Evolutionary conservation across 139 green algal species (phyloP).

Genomic region (Asterochloris sp.): DNA sequence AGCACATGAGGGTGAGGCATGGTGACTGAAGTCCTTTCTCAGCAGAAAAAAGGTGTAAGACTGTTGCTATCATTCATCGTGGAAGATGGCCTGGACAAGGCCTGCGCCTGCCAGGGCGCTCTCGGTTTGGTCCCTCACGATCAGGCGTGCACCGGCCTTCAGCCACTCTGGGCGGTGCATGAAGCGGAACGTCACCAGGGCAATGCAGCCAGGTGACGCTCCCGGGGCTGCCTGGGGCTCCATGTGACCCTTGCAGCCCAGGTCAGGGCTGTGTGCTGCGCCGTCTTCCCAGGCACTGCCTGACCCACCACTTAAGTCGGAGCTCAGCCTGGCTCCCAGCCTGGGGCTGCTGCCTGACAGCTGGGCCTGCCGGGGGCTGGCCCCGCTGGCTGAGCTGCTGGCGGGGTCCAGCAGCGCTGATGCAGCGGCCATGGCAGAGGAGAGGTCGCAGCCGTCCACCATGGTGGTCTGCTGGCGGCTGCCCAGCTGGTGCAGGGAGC

Average conservation of each 20-base stretch:
- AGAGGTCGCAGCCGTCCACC: slow-evolving; percentile 17
- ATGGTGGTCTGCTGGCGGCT: background rate
- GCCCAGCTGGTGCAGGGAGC: background rate
- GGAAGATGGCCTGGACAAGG: slow-evolving; percentile 5
- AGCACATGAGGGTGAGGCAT: too few species aligned
- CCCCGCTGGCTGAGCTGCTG: too few species aligned
- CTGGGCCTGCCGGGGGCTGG: background rate
- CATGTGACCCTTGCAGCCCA: background rate
- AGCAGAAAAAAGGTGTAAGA: too few species aligned
- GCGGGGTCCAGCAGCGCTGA: slow-evolving; percentile 1
- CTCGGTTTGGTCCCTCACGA: slow-evolving; percentile 56
- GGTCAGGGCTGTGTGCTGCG: background rate
- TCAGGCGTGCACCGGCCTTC: slow-evolving; percentile 35
- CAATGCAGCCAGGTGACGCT: slow-evolving; percentile 19
- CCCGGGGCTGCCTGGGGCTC: background rate
- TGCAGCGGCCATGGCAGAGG: slow-evolving; percentile 20
- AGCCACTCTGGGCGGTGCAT: slow-evolving; percentile 72
- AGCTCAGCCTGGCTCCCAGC: too few species aligned
- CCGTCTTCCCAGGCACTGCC: background rate
- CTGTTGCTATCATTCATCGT: background rate
- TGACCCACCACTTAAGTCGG: too few species aligned
- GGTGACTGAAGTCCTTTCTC: too few species aligned
- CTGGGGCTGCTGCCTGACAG: too few species aligned
- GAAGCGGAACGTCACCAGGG: slow-evolving; percentile 49
- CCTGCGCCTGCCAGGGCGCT: slow-evolving; percentile 22